Base-by-base conservation (phyloP, 257 asterid genomes). In the Ilex aquifolium region DNA sequence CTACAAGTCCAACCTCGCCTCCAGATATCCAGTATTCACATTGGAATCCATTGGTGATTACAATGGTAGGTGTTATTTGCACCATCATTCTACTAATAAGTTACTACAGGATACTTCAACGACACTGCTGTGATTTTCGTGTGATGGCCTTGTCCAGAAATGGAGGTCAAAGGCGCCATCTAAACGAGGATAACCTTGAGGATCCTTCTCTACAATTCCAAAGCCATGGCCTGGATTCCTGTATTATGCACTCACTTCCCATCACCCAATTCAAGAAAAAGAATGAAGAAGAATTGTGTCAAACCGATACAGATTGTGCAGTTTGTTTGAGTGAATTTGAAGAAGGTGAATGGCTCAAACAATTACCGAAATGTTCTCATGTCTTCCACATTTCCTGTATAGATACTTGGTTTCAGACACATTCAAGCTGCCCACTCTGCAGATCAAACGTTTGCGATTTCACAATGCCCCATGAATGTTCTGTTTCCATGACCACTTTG, bases 331-430 rank as follows among this genome's bases (percentile, higher is more conserved):
- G 88, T 15, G 92, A 88, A 57, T 86, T 86, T 44, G 88, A 80
- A 65, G 84, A 77, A 4, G 88, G 78, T 11, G 90, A 86, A 27
- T 84, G 90, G 88, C 79, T 79, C 66, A 88, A 86, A 56, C 74
- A 70, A 59, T 67, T 88, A 36, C 90, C 95, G 0, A 59, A 16
- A 59, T 86, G 95, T 69, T 75, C 87, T 11, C 96, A 88, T 67
- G 77, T 73, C 36, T 86, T 86, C 61, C 96, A 86, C 54, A 87
- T 88, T 31, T 73, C 90, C 2, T 86, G 96, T 61, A 86, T 86
- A 7, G 87, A 88, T 44, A 69, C 86, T 49, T 88, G 96, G 96
- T 88, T 88, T 74, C 90, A 86, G 76, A 74, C 85, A 6, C 96
- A 80, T 69, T 79, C 90, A 0, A 86, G 92, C 74, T 88, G 95